A percentile compares a stretch with the other conserved stretches of the same genome.
Evolutionary conservation across 495 filamentous ascomycete genomes (phyloP).

Genomic region (Aspergillus cristatus): DNA sequence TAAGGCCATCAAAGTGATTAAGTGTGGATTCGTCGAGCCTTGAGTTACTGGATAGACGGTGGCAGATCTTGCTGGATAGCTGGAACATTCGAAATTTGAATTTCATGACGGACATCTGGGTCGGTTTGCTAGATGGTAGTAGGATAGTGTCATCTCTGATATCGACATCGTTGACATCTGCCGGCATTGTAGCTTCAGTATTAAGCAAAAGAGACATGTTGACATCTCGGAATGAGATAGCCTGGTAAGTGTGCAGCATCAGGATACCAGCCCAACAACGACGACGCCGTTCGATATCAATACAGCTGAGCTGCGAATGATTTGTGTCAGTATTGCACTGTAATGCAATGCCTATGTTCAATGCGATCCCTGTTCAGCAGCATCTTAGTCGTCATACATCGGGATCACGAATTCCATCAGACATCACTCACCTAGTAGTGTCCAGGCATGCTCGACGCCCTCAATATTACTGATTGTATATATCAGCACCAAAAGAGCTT

Average conservation of each 20-base stretch:
- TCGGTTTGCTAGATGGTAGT: constrained; percentile 1
- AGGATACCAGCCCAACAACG: constrained; percentile 2
- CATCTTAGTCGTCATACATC: no score
- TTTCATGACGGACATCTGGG: constrained; percentile 2
- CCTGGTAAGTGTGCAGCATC: constrained; percentile 2
- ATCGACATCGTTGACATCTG: constrained; percentile 2
- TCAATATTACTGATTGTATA: background rate
- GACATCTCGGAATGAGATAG: constrained; percentile 1
- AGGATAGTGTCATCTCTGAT: background rate
- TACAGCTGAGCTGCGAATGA: background rate
- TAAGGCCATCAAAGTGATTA: background rate
- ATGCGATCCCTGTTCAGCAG: no score
- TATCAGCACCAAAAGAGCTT: background rate
- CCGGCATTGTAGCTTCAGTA: background rate
- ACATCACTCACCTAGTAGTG: no score
- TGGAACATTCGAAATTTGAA: constrained; percentile 2
- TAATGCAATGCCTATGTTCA: constrained; percentile 2
- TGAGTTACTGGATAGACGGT: background rate
- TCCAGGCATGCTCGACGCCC: background rate
- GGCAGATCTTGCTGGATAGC: constrained; percentile 1
- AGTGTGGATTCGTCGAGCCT: background rate
- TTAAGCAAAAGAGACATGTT: background rate
- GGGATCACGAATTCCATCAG: no score
- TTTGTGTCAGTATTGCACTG: background rate
- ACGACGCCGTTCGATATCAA: constrained; percentile 1